Conservation (phyloP, 139 green algal species). For the Closterium sp. region DNA sequence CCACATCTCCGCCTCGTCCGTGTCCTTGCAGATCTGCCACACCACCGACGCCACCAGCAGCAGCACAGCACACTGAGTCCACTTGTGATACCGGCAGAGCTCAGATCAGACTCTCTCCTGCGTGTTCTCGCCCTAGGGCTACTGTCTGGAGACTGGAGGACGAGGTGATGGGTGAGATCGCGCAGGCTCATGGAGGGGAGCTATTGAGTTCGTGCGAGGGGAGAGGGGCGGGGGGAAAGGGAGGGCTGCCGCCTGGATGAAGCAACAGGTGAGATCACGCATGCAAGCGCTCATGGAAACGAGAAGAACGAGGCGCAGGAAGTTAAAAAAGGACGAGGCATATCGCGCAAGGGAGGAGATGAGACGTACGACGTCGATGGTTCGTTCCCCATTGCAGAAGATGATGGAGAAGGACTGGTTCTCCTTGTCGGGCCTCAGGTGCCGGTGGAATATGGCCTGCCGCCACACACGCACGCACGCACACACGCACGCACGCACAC, state of each 20-base stretch:
- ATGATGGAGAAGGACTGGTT: constrained; percentile 50
- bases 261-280: too few species aligned
- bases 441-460: constrained; percentile 41
- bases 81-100: background rate
- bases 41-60: background rate
- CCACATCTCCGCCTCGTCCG: constrained; percentile 52
- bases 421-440: constrained; percentile 38
- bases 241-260: too few species aligned
- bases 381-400: constrained; percentile 33
- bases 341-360: background rate
- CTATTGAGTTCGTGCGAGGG: background rate
- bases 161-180: background rate
- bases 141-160: background rate
- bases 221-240: too few species aligned
- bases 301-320: background rate
- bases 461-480: background rate
- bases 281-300: background rate
- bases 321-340: background rate
- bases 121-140: background rate
- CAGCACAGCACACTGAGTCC: background rate
- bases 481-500: background rate
- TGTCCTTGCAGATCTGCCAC: constrained; percentile 51
- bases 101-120: background rate
- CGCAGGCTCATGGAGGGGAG: background rate
- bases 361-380: constrained; percentile 51